These are phyloP conservation scores for Trametes sp. DNA, from an alignment of 1,284 basidiomycete species.

Conservation along the genomic window DNA sequence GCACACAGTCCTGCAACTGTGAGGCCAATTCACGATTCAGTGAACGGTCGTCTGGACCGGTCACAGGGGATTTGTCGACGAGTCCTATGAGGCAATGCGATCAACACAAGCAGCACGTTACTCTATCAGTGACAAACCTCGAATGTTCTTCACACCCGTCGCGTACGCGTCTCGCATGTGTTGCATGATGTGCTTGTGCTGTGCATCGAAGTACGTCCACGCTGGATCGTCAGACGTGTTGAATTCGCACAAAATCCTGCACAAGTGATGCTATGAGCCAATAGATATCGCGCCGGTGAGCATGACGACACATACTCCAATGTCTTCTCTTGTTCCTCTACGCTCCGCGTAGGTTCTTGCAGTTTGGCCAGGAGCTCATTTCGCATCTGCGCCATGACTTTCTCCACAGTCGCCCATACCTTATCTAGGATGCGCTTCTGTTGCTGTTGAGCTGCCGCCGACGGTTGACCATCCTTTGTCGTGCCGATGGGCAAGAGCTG, in stretches of 20 bases:
- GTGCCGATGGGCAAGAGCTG: conserved; percentile 77
- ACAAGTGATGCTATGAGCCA: background rate
- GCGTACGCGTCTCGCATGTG: conserved; percentile 79
- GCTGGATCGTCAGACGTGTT: conserved; percentile 87
- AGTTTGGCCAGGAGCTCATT: conserved; percentile 79
- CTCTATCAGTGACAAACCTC: conserved; percentile 52
- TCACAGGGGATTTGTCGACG: conserved; percentile 50
- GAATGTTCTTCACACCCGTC: conserved; percentile 58
- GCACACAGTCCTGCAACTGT: conserved; percentile 65
- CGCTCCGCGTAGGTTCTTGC: conserved; percentile 77
- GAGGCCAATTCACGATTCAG: conserved; percentile 54
- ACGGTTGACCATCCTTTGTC: conserved; percentile 60
- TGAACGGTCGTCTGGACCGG: conserved; percentile 45
- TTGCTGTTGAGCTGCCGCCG: conserved; percentile 68
- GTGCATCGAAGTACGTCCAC: conserved; percentile 94
- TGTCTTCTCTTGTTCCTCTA: conserved; percentile 97
- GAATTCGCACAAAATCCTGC: conserved; percentile 85
- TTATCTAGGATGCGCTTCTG: conserved; percentile 95
- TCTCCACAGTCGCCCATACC: conserved; percentile 96
- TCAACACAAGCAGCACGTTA: background rate
- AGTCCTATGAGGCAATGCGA: conserved; percentile 45
- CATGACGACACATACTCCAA: conserved; percentile 76
- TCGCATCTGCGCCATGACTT: conserved; percentile 93
- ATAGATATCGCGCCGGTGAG: background rate
- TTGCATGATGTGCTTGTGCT: conserved; percentile 86